phyloP scores from a whole-genome alignment of 2,329 filamentous ascomycete species.

The Cladosporium sp. region DNA sequence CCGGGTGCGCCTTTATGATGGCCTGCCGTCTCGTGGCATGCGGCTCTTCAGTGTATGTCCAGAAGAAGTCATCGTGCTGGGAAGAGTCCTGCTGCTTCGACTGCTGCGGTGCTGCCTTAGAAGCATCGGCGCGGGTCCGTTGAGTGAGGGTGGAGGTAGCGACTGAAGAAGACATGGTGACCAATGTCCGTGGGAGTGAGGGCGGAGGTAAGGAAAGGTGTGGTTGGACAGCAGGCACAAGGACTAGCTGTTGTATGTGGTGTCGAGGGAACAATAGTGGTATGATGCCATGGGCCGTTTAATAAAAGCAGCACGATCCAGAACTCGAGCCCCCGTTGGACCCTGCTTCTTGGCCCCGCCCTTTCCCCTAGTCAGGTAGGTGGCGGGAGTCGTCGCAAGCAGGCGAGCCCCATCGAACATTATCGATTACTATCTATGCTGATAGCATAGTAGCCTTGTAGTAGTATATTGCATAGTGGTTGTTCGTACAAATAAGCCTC shows the following conservation, averaged over 20 bases:
- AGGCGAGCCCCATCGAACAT: not conserved
- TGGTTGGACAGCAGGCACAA: not conserved
- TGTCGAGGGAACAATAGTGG: not conserved
- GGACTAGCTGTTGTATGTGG: conserved; percentile 3
- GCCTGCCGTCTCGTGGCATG: conserved; percentile 84
- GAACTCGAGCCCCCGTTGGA: conserved; percentile 3
- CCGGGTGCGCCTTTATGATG: conserved; percentile 97
- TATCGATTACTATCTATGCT: no score
- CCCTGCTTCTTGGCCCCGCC: conserved; percentile 3
- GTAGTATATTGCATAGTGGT: no score
- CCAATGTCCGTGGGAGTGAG: conserved; percentile 9
- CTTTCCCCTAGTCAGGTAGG: not conserved
- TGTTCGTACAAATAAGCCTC: no score
- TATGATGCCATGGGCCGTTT: conserved; percentile 6
- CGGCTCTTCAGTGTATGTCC: conserved; percentile 98
- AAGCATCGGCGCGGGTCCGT: conserved; percentile 1
- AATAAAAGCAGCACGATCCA: not conserved
- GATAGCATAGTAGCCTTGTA: no score
- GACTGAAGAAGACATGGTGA: conserved; percentile 22
- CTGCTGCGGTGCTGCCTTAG: conserved; percentile 1
- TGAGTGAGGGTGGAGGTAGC: conserved; percentile 22
- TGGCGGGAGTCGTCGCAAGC: not conserved
- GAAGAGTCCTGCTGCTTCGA: conserved; percentile 1
- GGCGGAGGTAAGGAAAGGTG: not conserved
- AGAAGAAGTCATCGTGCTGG: conserved; percentile 70